Evolutionary conservation across 169 alveolate species (phyloP).

Genomic region (Amoebophrya sp.): DNA sequence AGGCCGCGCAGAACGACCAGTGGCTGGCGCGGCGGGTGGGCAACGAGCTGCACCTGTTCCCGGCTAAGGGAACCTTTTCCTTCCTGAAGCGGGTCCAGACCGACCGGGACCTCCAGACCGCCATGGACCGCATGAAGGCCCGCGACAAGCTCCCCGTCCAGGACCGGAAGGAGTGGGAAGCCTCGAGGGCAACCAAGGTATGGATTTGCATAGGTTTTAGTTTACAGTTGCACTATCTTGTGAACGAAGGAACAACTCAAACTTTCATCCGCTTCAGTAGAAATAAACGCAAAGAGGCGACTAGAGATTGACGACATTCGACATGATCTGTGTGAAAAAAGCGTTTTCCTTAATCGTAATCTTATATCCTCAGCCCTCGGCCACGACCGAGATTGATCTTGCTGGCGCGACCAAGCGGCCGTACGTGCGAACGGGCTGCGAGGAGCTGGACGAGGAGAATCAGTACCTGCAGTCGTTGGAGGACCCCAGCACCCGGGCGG

Average conservation of each 20-base stretch:
- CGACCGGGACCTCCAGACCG: background rate
- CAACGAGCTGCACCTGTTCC: background rate
- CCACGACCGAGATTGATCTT: too few relatives aligned
- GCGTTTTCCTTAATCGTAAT: too few relatives aligned
- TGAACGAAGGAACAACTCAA: too few relatives aligned
- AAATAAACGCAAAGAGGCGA: too few relatives aligned
- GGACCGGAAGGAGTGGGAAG: background rate
- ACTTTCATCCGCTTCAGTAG: too few relatives aligned
- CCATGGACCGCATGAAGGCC: background rate
- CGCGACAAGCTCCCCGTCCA: background rate
- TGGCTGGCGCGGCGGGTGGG: background rate
- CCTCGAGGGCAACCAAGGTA: background rate
- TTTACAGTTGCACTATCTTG: too few relatives aligned
- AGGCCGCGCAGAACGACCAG: background rate
- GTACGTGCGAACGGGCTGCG: background rate
- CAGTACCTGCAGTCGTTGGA: background rate
- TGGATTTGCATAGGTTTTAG: too few relatives aligned
- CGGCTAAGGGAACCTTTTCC: background rate
- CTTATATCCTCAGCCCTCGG: too few relatives aligned
- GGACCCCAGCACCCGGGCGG: background rate
- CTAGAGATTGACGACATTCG: too few relatives aligned
- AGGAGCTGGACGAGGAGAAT: background rate
- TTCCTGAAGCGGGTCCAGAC: background rate
- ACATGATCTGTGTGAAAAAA: too few relatives aligned
- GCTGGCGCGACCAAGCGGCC: background rate